Evolutionary conservation across 768 basidiomycete species (phyloP).

Genomic region (Pseudohyphozyma bogoriensis): DNA sequence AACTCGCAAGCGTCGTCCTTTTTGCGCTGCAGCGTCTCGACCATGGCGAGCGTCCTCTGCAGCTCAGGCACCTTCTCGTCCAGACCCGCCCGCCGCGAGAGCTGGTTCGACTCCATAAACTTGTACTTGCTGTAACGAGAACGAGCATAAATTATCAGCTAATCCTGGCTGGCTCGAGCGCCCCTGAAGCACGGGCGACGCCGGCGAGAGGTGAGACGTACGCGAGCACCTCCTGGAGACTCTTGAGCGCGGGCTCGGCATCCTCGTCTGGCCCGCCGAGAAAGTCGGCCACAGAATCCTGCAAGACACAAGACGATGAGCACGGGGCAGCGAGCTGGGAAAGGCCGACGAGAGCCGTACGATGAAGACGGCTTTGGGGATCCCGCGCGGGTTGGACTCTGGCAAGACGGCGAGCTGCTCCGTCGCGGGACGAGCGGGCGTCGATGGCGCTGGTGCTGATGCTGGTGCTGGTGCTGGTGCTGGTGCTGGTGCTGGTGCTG

Average conservation of each 20-base stretch:
- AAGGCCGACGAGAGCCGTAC: constrained; percentile 45
- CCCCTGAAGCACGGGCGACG: too few species aligned
- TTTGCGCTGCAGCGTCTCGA: constrained; percentile 50
- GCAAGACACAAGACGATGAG: neutral
- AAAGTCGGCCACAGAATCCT: constrained; percentile 83
- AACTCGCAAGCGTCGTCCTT: constrained; percentile 44
- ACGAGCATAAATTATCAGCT: neutral
- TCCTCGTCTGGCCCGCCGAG: constrained; percentile 67
- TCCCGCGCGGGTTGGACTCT: constrained; percentile 70
- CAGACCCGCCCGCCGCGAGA: constrained; percentile 63
- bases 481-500: neutral
- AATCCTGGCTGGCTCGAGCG: too few species aligned
- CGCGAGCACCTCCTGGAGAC: constrained; percentile 88
- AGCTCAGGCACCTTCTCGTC: constrained; percentile 97
- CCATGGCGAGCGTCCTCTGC: constrained; percentile 80
- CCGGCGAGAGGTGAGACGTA: constrained; percentile 43
- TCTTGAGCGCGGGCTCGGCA: constrained; percentile 64
- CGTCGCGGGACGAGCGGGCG: too few species aligned
- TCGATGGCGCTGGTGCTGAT: too few species aligned
- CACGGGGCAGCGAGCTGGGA: neutral
- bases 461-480: neutral
- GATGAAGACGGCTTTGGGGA: constrained; percentile 90
- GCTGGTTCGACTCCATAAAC: constrained; percentile 85
- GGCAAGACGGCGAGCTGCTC: too few species aligned
- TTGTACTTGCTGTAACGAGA: constrained; percentile 71